Evolutionary conservation across 768 basidiomycete species (phyloP), one percentile per base, ranked within the genome.

Genomic region (Russula sp.): DNA sequence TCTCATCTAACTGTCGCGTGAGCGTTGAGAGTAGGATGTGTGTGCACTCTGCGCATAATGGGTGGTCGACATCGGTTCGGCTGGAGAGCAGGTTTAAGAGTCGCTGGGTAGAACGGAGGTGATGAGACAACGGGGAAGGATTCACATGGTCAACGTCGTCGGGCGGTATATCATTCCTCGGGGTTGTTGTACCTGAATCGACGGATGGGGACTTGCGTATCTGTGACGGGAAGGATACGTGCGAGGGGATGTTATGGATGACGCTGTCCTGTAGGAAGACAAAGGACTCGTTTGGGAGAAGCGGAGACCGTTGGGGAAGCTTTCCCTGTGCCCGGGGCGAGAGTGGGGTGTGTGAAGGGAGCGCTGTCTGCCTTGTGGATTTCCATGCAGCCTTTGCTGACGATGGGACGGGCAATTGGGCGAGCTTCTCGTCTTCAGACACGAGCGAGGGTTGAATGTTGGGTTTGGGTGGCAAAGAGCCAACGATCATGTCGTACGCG

Each of bases 31-130:
- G 82, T 38, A 98, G 76, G 54, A 89, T 82, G 70, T 90, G 87
- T 3, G 94, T 92, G 75, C 97, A 99, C 71, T 98, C 96, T 0
- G 89, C 85, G 74, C 97, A 99, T 9, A 99, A 81, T 6, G 97
- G 97, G 73, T 98, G 94, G 73, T 94, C 92, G 50, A 95, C 84
- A 36, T 89, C 88, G 58, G 88, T 86, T 49, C 86, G 80, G 61
- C 86, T 83, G 14, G 90, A 90, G 50, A 93, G 79, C 34, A 92
- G 74, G 73, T 89, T 89, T 73, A 91, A 88, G 44, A 94, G 79
- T 22, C 85, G 84, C 65, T 82, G 81, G 53, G 88, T 86, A 40
- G 89, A 90, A 62, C 86, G 85, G 63, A 92, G 77, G 71, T 89
- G 88, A 74, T 89, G 85, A 46, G 90, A 89, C 66, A 90, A 78